Percentiles rank a stretch among this genome's conserved stretches.
Conservation (phyloP, 257 asterid genomes). For the Nicotiana sylvestris region DNA sequence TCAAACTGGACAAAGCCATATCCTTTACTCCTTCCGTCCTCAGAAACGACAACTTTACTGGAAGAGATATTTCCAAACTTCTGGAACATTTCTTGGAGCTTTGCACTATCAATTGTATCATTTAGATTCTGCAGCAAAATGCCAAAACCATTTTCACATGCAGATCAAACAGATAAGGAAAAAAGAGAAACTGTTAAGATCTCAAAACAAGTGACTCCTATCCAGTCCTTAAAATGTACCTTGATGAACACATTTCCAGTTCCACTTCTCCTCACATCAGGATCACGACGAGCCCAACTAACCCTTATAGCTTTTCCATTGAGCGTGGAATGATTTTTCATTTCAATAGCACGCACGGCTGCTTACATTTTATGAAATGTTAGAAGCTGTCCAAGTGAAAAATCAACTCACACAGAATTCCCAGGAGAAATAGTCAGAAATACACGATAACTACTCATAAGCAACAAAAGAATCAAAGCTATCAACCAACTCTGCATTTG, state of each 20-base stretch:
- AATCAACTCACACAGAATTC: not conserved
- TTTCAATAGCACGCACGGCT: constrained; percentile 34
- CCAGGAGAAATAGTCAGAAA: not conserved
- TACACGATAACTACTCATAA: not conserved
- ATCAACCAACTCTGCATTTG: not conserved
- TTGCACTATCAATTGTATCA: constrained; percentile 28
- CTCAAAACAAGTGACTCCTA: not conserved
- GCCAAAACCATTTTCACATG: not conserved
- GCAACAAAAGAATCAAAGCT: not conserved
- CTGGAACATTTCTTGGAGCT: constrained; percentile 36
- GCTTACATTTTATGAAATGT: not conserved
- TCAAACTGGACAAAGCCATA: constrained; percentile 59
- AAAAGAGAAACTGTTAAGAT: not conserved
- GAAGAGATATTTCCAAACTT: constrained; percentile 36
- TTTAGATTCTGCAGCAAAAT: constrained; percentile 30
- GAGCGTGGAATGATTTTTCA: constrained; percentile 34
- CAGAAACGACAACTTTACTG: constrained; percentile 33
- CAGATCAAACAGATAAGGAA: not conserved
- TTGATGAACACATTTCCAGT: constrained; percentile 57
- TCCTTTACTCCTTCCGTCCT: constrained; percentile 53
- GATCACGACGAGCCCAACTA: constrained; percentile 45
- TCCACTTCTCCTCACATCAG: constrained; percentile 41
- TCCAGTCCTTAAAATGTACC: constrained; percentile 29
- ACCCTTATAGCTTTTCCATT: constrained; percentile 53
- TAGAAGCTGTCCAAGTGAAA: not conserved